A percentile compares a stretch with the other conserved stretches of the same genome.
These are phyloP conservation scores for Sclerotinia subarctica DNA, from an alignment of 2,329 filamentous ascomycete species.

Conservation along the genomic window DNA sequence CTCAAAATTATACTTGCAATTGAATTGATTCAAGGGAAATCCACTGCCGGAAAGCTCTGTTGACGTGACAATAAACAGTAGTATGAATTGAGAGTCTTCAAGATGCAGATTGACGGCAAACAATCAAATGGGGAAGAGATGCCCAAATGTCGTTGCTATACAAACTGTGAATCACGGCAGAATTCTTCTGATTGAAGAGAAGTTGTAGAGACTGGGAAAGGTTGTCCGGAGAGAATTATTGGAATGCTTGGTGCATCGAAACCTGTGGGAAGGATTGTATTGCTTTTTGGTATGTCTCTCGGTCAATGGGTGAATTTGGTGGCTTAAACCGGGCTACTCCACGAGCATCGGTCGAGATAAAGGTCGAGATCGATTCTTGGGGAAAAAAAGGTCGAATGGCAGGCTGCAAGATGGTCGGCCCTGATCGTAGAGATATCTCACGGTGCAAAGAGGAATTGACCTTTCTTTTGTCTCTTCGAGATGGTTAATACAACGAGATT, in stretches of 20 bases:
- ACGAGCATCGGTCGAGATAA: constrained; percentile 5
- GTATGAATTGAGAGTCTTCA: constrained; percentile 6
- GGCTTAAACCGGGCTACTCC: not conserved
- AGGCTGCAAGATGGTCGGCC: constrained; percentile 9
- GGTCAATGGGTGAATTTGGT: not conserved
- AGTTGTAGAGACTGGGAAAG: constrained; percentile 8
- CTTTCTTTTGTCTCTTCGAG: constrained; percentile 1
- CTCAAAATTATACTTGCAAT: constrained; percentile 16
- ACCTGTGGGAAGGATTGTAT: not conserved
- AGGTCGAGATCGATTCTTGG: constrained; percentile 9
- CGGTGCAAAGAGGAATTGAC: constrained; percentile 1
- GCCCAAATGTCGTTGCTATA: constrained; percentile 19
- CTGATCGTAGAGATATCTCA: constrained; percentile 12
- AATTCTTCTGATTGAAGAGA: not conserved
- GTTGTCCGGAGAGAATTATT: constrained; percentile 15
- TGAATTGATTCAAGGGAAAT: constrained; percentile 5
- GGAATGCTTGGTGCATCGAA: constrained; percentile 21
- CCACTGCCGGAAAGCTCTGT: constrained; percentile 2
- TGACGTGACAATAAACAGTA: not conserved
- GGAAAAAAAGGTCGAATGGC: not conserved
- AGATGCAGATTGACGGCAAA: constrained; percentile 3
- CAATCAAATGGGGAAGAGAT: constrained; percentile 15
- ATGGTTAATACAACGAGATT: not conserved
- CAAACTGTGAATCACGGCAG: constrained; percentile 5
- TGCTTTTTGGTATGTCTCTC: not conserved